Evolutionary conservation across 2,329 filamentous ascomycete species (phyloP), one percentile per base, ranked within the genome.

Genomic region (Rhexocercosporidium sp.): DNA sequence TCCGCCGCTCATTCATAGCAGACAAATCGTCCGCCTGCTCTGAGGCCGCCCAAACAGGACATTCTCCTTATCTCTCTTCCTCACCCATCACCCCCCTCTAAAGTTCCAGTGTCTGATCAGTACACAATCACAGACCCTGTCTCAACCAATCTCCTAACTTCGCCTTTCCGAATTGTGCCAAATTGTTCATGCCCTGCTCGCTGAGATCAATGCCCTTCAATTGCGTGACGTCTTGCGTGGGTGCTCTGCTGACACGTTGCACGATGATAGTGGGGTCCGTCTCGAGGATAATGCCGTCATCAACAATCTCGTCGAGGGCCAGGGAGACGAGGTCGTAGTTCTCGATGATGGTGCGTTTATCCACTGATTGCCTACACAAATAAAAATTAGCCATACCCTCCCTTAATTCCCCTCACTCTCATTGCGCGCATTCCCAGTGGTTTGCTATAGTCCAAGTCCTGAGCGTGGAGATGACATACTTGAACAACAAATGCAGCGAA

Each of bases 301-400:
- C 94, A 63, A 96, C 88, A 70, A 96, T 95, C 81, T 99, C 96
- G 80, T 99, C 96, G 71, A 99, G 92, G 53, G 94, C 93, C 63
- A 99, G 88, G 16, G 94, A 92, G 70, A 97, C 92, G 25, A 98
- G 87, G 81, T 98, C 96, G 84, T 98, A 99, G 86, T 98, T 98
- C 82, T 99, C 96, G 77, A 98, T 91, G 73, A 98, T 94, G 66
- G 96, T 98, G 73, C 96, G 91, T 86, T 97, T 97, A 84, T 99
- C 96, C 60, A 96, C 94, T 39, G 93, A 93, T 86, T 96, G 95
- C 81, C 93, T 97, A 73, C 49, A 56, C 14, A 41, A 7, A 25
- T 5, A 8, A 3, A 4, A 22, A 37, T 66, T 27, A 63, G 65
- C 11, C n/a, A 14, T 54, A 22, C 8, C 22, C 12, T 18, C 29